Evolutionary conservation across 2,329 filamentous ascomycete genomes (phyloP).

Genomic region (Dothistroma pini): DNA sequence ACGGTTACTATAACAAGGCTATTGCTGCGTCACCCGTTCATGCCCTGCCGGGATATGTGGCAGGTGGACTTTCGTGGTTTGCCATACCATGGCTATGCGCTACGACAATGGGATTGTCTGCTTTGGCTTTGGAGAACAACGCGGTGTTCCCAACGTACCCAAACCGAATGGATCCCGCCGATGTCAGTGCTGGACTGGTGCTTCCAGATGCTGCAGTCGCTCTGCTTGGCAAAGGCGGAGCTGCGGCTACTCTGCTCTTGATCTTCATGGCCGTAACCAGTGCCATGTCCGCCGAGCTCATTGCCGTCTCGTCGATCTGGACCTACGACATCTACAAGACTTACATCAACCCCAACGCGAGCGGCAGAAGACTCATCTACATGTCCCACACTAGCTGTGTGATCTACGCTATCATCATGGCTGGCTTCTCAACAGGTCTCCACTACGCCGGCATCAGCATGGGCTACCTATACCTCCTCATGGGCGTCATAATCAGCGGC

Average conservation of each 20-base stretch:
- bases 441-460: slow-evolving; percentile 63
- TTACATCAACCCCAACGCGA: slow-evolving; percentile 75
- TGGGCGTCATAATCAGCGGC: slow-evolving; percentile 85
- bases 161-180: slow-evolving; percentile 65
- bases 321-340: slow-evolving; percentile 88
- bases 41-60: slow-evolving; percentile 82
- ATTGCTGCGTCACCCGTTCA: slow-evolving; percentile 81
- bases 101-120: slow-evolving; percentile 81
- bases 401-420: slow-evolving; percentile 73
- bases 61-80: slow-evolving; percentile 85
- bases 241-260: slow-evolving; percentile 71
- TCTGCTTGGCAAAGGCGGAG: slow-evolving; percentile 76
- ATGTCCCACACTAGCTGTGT: slow-evolving; percentile 73
- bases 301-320: slow-evolving; percentile 82
- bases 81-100: slow-evolving; percentile 88
- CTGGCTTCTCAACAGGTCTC: slow-evolving; percentile 71
- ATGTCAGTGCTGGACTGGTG: slow-evolving; percentile 79
- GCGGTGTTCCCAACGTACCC: slow-evolving; percentile 70
- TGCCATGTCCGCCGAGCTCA: slow-evolving; percentile 76
- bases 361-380: slow-evolving; percentile 72
- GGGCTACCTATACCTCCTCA: slow-evolving; percentile 85
- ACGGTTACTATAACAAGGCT: slow-evolving; percentile 84
- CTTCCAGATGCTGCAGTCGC: slow-evolving; percentile 82
- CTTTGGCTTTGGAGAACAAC: slow-evolving; percentile 72
- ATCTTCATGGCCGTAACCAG: slow-evolving; percentile 90